Conservation (phyloP, 176 grass and related monocot species). For the Leersia perrieri region DNA sequence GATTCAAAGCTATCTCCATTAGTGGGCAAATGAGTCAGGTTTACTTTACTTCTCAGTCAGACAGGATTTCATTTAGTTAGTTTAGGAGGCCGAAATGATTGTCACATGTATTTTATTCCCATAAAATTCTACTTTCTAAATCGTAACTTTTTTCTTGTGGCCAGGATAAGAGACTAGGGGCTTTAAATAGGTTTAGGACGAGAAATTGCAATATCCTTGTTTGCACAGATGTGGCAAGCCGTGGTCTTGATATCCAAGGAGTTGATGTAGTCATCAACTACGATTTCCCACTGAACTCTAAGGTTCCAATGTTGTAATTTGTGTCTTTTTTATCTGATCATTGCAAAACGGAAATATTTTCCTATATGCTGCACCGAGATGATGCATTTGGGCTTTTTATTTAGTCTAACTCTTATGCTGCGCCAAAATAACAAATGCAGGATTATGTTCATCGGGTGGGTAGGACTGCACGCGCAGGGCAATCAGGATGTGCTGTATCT, state of each 20-base stretch:
- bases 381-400: background rate
- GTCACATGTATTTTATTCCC: constrained; percentile 5
- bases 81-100: background rate
- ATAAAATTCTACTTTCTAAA: background rate
- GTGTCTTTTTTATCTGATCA: background rate
- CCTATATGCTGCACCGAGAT: background rate
- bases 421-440: constrained; percentile 45
- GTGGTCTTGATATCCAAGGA: constrained; percentile 91
- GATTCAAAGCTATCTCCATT: constrained; percentile 82
- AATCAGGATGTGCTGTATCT: constrained; percentile 76
- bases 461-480: constrained; percentile 89
- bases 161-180: constrained; percentile 81
- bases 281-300: constrained; percentile 88
- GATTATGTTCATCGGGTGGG: constrained; percentile 98
- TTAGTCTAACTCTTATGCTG: constrained; percentile 1
- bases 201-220: constrained; percentile 82
- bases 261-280: constrained; percentile 93
- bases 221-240: constrained; percentile 91
- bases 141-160: background rate
- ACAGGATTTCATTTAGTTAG: background rate
- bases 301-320: constrained; percentile 43
- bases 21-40: constrained; percentile 95
- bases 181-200: constrained; percentile 85
- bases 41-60: constrained; percentile 1
- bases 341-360: background rate